Base-by-base conservation (phyloP, 2,329 filamentous ascomycete species). In the Pseudocercospora fuligena region DNA sequence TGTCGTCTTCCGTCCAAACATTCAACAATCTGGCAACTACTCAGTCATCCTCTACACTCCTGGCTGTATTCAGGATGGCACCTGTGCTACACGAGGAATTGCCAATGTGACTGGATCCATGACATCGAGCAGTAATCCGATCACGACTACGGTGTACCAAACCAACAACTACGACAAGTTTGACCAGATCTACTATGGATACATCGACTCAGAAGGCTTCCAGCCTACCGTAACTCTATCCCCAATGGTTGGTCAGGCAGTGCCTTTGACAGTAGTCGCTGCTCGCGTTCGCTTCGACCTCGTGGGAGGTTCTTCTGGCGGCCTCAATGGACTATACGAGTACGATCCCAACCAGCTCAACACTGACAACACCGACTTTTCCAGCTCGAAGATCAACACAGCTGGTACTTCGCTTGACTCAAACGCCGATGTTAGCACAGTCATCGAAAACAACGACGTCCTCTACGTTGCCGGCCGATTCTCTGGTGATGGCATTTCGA, bases 131-230 rank as follows among this genome's bases (percentile, higher is more conserved):
- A 79, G 73, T 72, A 81, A 61, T 36, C 82, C 86, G 5, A 84
- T 89, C 65, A 85, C 87, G 29, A 87, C 84, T 0, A 85, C 87
- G 0, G 82, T 97, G 7, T 96, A 87, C 77, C 95, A 99, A 79
- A 97, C 94, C 19, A 99, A 99, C 80, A 87, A 96, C 77, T 96
- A 90, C 78, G 94, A 98, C 83, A 99, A 99, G 80, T 98, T 97
- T 76, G 95, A 99, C 76, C 89, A 92, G 72, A 89, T 99, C 66
- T 97, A 93, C 80, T 91, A 90, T 71, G 95, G 94, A 56, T 89
- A 89, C 71, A 88, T 99, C 62, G 93, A 98, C 76, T 89, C 89
- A 62, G 89, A 87, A 61, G 90, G 86, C 86, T 21, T 97, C 97
- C 83, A 89, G 89, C 49, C 93, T 94, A 14, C 87, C 4, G 89